Evolutionary conservation across 345 rosid genomes (phyloP).

Genomic region (Pseudoturritis turrita): DNA sequence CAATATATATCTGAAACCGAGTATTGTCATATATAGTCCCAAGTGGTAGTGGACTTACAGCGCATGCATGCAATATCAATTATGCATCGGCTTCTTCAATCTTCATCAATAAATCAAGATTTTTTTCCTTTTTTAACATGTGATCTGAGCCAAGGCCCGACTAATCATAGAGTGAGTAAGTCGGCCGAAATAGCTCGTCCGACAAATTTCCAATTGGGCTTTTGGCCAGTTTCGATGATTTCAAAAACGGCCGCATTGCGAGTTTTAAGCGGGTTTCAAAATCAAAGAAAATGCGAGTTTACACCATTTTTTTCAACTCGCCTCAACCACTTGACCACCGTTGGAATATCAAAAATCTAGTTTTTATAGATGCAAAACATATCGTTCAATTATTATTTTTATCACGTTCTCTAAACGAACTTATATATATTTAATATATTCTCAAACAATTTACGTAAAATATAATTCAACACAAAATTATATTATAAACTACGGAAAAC

Average conservation of each 20-base stretch:
- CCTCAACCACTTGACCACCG: too few species aligned
- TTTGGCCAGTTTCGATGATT: too few species aligned
- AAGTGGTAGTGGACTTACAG: background rate
- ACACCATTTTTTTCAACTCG: too few species aligned
- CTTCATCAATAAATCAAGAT: background rate
- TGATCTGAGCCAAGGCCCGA: too few species aligned
- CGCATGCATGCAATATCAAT: slow-evolving; percentile 12
- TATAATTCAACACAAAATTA: background rate
- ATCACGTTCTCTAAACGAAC: background rate
- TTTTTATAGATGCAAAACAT: background rate
- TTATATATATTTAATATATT: background rate
- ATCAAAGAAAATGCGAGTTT: too few species aligned
- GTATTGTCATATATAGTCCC: background rate
- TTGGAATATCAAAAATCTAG: too few species aligned
- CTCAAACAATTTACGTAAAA: background rate
- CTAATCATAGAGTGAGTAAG: too few species aligned
- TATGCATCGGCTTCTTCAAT: background rate
- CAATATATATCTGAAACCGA: background rate
- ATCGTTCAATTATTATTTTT: background rate
- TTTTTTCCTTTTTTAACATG: too few species aligned
- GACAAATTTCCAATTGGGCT: too few species aligned
- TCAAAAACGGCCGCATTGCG: too few species aligned
- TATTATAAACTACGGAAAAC: background rate
- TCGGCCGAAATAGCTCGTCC: too few species aligned
- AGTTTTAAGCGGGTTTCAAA: too few species aligned